Base-by-base conservation (phyloP, 1,139 yeast genomes). In the Saccharomyces pastorianus region DNA sequence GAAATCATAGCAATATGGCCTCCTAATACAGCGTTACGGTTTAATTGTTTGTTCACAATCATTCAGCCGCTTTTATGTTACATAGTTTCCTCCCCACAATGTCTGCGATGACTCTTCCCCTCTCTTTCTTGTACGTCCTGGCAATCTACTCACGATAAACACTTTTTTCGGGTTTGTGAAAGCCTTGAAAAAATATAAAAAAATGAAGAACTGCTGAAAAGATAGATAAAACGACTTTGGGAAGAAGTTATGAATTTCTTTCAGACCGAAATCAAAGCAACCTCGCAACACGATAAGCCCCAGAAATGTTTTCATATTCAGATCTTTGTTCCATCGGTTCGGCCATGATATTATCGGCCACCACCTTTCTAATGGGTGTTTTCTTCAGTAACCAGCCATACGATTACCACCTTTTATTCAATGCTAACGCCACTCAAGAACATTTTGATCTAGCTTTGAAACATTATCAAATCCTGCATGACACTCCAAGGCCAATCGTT, bases 301-400 rank as follows among this genome's bases (percentile, higher is more conserved):
- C 42, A 14, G n/a, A 13, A n/a, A 32, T 49, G 46, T 34, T 61
- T 6, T 28, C 54, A 20, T 61, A 61, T 50, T 49, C 56, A 29
- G 64, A 58, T 25, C 11, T 65, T 4, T 65, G 70, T 51, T 58
- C 70, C 25, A 47, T 69, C 44, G 67, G 69, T 26, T 59, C 68
- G 26, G 67, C 64, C 13, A 34, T 67, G 46, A 63, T 69, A 49
- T 55, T 68, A 44, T 54, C 61, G 34, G 61, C 91, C 34, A 75
- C 85, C 27, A 80, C 88, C 41, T 91, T 91, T 72, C 81, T 87
- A 6, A 76, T 91, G 55, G 99, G 98, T 32, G 81, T 85, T 31
- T 71, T 89, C 50, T 87, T 82, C 68, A 79, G 87, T 53, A 88
- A 88, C 69, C 82, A 85, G 76, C 87, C 96, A 1, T 93, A 90